phyloP scores from a whole-genome alignment of 768 basidiomycete species.

The Phlegmacium glaucopus region DNA sequence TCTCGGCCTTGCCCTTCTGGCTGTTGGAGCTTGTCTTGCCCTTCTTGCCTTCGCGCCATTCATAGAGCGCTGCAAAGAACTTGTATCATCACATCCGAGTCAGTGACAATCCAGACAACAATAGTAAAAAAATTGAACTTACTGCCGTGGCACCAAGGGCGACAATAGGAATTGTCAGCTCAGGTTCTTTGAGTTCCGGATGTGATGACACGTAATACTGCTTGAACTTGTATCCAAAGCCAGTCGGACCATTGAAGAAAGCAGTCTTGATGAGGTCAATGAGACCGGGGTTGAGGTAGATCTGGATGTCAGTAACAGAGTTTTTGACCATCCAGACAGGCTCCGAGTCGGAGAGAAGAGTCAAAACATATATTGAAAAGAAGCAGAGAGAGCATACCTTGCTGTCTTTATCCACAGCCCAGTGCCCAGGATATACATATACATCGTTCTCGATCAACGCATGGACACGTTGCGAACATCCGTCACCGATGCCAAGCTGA shows the following conservation, averaged over 20 bases:
- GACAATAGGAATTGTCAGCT: conserved; percentile 6
- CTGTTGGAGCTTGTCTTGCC: neutral
- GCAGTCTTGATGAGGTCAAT: conserved; percentile 2
- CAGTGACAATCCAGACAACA: too few species aligned
- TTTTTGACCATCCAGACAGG: conserved; percentile 1
- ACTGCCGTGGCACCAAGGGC: conserved; percentile 3
- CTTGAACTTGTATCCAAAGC: conserved; percentile 7
- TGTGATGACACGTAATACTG: conserved; percentile 2
- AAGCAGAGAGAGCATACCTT: conserved; percentile 2
- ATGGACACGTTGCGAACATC: conserved; percentile 4
- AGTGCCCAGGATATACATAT: conserved; percentile 11
- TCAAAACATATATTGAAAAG: neutral
- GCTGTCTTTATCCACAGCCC: too few species aligned
- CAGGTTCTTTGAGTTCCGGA: neutral
- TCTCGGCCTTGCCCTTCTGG: neutral
- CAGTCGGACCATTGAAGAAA: neutral
- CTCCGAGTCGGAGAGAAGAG: neutral
- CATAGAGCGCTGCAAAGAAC: neutral
- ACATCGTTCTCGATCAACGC: conserved; percentile 2
- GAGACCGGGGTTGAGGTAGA: conserved; percentile 5
- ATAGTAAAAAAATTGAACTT: neutral
- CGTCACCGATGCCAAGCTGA: conserved; percentile 3
- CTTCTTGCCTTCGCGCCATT: neutral
- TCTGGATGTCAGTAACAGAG: conserved; percentile 2
- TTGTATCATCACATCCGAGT: too few species aligned